Percentiles rank a stretch among this genome's conserved stretches.
Conservation (phyloP, 257 asterid genomes). For the Rauvolfia tetraphylla region DNA sequence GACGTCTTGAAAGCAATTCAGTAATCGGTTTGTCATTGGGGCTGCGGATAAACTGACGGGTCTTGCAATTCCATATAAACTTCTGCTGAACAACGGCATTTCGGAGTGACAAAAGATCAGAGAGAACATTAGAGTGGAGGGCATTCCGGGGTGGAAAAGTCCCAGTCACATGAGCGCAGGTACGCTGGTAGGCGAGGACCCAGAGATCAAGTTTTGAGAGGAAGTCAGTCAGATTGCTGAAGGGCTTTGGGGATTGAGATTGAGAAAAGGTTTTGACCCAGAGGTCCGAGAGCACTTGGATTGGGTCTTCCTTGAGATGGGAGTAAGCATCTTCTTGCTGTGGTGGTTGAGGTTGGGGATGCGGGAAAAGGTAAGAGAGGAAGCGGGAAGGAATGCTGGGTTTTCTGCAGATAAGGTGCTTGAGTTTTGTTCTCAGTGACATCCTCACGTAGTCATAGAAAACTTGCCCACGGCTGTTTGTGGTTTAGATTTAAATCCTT, state of each 20-base stretch:
- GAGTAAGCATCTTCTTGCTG: constrained; percentile 46
- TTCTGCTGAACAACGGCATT: constrained; percentile 56
- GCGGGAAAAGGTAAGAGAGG: constrained; percentile 21
- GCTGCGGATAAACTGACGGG: constrained; percentile 48
- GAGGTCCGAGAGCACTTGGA: constrained; percentile 63
- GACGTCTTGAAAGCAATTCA: constrained; percentile 45
- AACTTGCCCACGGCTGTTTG: background rate
- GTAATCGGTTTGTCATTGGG: constrained; percentile 59
- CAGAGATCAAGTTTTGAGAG: constrained; percentile 83
- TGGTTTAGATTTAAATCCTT: background rate
- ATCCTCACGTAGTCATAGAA: constrained; percentile 20
- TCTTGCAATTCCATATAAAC: constrained; percentile 64
- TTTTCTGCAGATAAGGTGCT: constrained; percentile 38
- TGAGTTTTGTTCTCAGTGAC: constrained; percentile 65
- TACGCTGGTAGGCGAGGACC: constrained; percentile 95
- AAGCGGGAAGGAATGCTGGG: constrained; percentile 23
- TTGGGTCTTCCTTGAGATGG: constrained; percentile 73
- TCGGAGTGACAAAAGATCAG: constrained; percentile 54
- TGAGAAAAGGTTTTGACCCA: constrained; percentile 87
- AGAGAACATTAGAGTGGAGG: constrained; percentile 49
- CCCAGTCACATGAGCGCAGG: constrained; percentile 82
- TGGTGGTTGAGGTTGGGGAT: constrained; percentile 25
- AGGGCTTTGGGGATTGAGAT: constrained; percentile 44
- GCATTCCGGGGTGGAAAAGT: constrained; percentile 80
- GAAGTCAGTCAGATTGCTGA: constrained; percentile 78